phyloP scores from a whole-genome alignment of 2,329 filamentous ascomycete genomes.

The Fusarium ramigenum region DNA sequence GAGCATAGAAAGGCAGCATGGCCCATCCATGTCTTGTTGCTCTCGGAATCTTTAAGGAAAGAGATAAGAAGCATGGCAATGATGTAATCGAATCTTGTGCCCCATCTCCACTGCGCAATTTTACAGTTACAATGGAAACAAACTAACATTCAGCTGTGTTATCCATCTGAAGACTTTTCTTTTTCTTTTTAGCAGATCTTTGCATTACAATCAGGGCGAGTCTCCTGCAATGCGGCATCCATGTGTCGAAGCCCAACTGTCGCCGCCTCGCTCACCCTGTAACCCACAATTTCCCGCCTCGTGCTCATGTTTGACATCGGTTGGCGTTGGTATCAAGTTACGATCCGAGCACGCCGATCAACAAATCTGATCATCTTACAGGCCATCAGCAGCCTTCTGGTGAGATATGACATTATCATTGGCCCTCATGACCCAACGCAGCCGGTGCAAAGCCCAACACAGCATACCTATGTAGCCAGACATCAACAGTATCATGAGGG shows the following conservation, averaged over 20 bases:
- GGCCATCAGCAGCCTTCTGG: not conserved
- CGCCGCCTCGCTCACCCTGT: constrained; percentile 10
- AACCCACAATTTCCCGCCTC: constrained; percentile 26
- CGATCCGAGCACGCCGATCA: constrained; percentile 36
- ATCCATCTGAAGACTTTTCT: not conserved
- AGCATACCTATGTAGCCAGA: constrained; percentile 13
- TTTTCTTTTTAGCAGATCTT: constrained; percentile 1
- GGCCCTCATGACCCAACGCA: constrained; percentile 21
- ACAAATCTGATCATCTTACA: constrained; percentile 13
- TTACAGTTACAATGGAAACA: not conserved
- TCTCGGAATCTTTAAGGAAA: not conserved
- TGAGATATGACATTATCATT: not conserved
- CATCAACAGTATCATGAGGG: constrained; percentile 19
- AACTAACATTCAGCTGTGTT: not conserved
- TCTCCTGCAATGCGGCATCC: not conserved
- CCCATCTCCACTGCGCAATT: not conserved
- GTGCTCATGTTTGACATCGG: constrained; percentile 23
- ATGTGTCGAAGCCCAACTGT: not conserved
- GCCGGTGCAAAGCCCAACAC: constrained; percentile 9
- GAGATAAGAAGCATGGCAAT: not conserved
- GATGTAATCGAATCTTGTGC: not conserved
- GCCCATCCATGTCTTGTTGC: not conserved
- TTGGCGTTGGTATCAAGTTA: constrained; percentile 34
- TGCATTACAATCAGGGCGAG: not conserved
- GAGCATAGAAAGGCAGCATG: not conserved